These are phyloP conservation scores for Strigomonas culicis DNA, from an alignment of 208 protist species.

Conservation along the genomic window DNA sequence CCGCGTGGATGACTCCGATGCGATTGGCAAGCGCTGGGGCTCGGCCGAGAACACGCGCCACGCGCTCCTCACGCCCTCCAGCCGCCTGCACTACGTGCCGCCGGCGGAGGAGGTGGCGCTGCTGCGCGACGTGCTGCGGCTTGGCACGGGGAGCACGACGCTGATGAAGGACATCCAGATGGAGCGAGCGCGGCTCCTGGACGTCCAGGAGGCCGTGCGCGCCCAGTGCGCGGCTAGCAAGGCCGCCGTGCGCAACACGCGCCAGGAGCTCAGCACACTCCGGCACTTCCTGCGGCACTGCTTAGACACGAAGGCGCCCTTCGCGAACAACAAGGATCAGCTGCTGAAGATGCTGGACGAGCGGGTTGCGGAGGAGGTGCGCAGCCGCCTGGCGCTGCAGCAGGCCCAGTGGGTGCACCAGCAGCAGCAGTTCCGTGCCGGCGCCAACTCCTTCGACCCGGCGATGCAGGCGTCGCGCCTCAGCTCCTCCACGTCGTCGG, in stretches of 20 bases:
- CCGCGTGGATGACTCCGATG: constrained; percentile 15
- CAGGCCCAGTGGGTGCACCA: too few species aligned
- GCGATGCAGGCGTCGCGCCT: too few species aligned
- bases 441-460: too few species aligned
- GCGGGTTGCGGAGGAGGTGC: constrained; percentile 23
- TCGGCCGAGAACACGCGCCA: constrained; percentile 29
- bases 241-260: constrained; percentile 22
- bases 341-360: constrained; percentile 22
- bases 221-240: constrained; percentile 19
- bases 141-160: constrained; percentile 58
- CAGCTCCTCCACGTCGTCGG: neutral
- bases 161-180: constrained; percentile 52
- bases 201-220: constrained; percentile 14
- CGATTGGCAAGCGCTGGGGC: constrained; percentile 44
- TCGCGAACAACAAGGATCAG: constrained; percentile 29
- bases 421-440: too few species aligned
- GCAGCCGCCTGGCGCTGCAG: too few species aligned
- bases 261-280: constrained; percentile 29
- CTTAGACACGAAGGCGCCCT: constrained; percentile 30
- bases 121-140: constrained; percentile 67
- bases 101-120: constrained; percentile 58
- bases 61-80: constrained; percentile 22
- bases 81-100: constrained; percentile 56
- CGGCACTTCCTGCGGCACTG: constrained; percentile 29
- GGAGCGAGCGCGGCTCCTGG: constrained; percentile 28